phyloP scores from a whole-genome alignment of 768 basidiomycete genomes.

The Naematelia aurantialba region DNA sequence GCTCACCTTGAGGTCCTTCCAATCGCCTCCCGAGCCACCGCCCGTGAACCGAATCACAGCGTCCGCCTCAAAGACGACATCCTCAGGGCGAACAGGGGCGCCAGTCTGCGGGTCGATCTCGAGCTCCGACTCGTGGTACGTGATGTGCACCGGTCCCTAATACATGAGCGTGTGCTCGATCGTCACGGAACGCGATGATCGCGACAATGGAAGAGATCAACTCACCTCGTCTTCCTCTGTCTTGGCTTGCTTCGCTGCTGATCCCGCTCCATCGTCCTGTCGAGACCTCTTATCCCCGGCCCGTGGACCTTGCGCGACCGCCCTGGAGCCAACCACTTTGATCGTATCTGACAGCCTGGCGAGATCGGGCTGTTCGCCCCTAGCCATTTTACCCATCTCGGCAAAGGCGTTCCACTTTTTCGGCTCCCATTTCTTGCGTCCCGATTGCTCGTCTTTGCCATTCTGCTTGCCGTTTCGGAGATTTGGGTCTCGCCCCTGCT shows the following conservation, averaged over 20 bases:
- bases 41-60: constrained; percentile 46
- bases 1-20: constrained; percentile 51
- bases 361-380: constrained; percentile 28
- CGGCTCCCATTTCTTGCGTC: neutral
- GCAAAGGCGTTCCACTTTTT: constrained; percentile 49
- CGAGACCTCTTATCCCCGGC: constrained; percentile 26
- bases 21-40: constrained; percentile 46
- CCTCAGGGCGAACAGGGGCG: constrained; percentile 34
- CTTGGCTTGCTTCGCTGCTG: constrained; percentile 21
- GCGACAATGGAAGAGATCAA: neutral
- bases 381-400: constrained; percentile 45
- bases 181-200: too few relatives aligned
- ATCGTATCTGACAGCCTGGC: constrained; percentile 31
- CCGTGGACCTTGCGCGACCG: constrained; percentile 14
- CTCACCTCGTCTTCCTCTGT: constrained; percentile 18
- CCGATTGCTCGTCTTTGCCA: constrained; percentile 9
- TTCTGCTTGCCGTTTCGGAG: constrained; percentile 17
- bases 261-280: constrained; percentile 37
- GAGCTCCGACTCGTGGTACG: constrained; percentile 45
- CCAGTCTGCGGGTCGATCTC: constrained; percentile 40
- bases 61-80: constrained; percentile 37
- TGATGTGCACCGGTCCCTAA: constrained; percentile 29
- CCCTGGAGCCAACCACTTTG: constrained; percentile 27
- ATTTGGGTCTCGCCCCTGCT: constrained; percentile 63
- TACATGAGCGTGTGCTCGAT: too few relatives aligned